Conservation (phyloP, 2,329 filamentous ascomycete species). For the Colletotrichum higginsianum region DNA sequence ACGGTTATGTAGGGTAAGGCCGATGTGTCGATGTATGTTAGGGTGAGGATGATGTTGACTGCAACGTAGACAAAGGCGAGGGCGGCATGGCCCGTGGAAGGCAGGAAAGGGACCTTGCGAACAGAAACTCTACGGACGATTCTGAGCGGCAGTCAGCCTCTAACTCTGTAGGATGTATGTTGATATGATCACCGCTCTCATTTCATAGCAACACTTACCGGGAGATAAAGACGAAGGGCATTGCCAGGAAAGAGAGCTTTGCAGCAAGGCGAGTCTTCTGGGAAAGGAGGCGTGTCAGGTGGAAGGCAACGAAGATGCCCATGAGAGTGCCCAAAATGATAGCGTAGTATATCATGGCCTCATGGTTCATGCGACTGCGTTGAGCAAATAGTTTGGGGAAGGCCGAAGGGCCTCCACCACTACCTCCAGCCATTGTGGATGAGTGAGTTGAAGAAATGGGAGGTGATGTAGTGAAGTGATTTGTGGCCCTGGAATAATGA, state of each 20-base stretch:
- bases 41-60: constrained; percentile 53
- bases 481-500: background rate
- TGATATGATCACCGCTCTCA: background rate
- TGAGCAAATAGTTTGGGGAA: constrained; percentile 35
- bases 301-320: constrained; percentile 31
- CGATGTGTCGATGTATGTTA: constrained; percentile 53
- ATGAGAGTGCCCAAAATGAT: constrained; percentile 32
- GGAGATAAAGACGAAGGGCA: constrained; percentile 35
- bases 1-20: constrained; percentile 51
- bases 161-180: background rate
- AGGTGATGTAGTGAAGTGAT: constrained; percentile 2
- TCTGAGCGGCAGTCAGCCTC: constrained; percentile 23
- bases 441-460: background rate
- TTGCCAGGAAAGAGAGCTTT: constrained; percentile 14
- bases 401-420: constrained; percentile 16
- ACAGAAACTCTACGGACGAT: constrained; percentile 33
- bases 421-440: constrained; percentile 28
- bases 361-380: constrained; percentile 45
- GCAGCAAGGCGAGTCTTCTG: constrained; percentile 27
- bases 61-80: constrained; percentile 50
- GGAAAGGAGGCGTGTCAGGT: constrained; percentile 37
- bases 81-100: constrained; percentile 49
- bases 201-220: constrained; percentile 24
- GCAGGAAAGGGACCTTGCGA: constrained; percentile 37
- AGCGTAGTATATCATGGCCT: constrained; percentile 47